phyloP scores from a whole-genome alignment of 305 asterid genomes.

The Solanum hybrid region DNA sequence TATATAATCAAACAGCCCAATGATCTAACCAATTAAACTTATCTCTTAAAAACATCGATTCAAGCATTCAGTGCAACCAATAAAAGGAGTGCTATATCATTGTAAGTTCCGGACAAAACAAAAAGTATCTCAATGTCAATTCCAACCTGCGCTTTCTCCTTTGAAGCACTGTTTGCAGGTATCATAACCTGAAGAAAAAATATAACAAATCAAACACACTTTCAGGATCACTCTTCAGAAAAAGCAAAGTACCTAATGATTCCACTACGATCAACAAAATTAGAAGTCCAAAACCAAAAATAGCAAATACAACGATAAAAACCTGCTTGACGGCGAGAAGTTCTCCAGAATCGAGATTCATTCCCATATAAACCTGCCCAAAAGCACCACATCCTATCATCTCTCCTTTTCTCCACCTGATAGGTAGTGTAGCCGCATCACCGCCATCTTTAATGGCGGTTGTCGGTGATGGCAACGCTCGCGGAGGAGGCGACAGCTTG shows the following conservation, averaged over 20 bases:
- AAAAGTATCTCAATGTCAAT: slow-evolving; percentile 13
- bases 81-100: neutral
- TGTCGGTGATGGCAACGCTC: slow-evolving; percentile 18
- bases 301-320: neutral
- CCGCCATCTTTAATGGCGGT: slow-evolving; percentile 14
- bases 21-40: neutral
- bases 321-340: slow-evolving; percentile 95
- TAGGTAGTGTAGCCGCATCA: slow-evolving; percentile 21
- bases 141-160: slow-evolving; percentile 66
- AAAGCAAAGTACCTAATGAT: neutral
- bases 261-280: neutral
- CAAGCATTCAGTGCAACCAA: neutral
- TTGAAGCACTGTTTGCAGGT: slow-evolving; percentile 62
- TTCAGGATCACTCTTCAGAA: slow-evolving; percentile 5
- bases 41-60: neutral
- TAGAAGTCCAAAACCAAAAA: neutral
- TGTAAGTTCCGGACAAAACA: neutral
- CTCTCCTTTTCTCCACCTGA: slow-evolving; percentile 93
- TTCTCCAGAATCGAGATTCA: slow-evolving; percentile 95
- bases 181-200: slow-evolving; percentile 60
- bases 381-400: slow-evolving; percentile 94
- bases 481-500: slow-evolving; percentile 52
- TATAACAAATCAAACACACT: slow-evolving; percentile 6
- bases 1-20: neutral
- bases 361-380: slow-evolving; percentile 97